Conservation (phyloP, 73 alveolate genomes). For the Urostyla sp. region DNA sequence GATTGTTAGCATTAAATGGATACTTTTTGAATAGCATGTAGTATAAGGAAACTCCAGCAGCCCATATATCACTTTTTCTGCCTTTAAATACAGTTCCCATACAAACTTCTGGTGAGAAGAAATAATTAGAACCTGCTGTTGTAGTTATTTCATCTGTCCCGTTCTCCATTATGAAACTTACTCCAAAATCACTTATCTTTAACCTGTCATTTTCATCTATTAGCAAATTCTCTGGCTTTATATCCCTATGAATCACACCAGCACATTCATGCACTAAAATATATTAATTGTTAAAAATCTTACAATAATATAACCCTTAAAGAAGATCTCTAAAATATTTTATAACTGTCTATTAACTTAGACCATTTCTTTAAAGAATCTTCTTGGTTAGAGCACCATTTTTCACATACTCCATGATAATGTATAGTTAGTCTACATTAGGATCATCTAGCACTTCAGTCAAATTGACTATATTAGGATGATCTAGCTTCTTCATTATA, state of each 20-base stretch:
- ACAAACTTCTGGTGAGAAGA: constrained; percentile 65
- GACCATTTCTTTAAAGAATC: constrained; percentile 28
- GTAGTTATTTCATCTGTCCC: constrained; percentile 60
- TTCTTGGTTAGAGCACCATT: constrained; percentile 46
- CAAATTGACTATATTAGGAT: constrained; percentile 61
- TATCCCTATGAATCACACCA: constrained; percentile 86
- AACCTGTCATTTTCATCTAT: constrained; percentile 73
- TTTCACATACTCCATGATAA: constrained; percentile 66
- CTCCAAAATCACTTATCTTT: constrained; percentile 90
- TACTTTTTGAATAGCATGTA: constrained; percentile 50
- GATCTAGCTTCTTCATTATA: constrained; percentile 72
- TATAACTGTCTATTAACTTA: constrained; percentile 10
- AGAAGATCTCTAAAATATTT: constrained; percentile 74
- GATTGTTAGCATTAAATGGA: constrained; percentile 45
- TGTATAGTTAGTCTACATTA: constrained; percentile 58
- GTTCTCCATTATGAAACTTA: constrained; percentile 53
- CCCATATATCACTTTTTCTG: constrained; percentile 70
- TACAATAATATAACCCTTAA: constrained; percentile 69
- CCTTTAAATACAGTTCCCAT: constrained; percentile 60
- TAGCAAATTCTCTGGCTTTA: constrained; percentile 90
- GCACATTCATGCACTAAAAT: constrained; percentile 63
- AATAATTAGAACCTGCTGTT: constrained; percentile 65
- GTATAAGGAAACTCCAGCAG: constrained; percentile 67
- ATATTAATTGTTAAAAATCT: neutral
- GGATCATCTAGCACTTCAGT: constrained; percentile 71